Conservation (phyloP, 768 basidiomycete genomes). For the Hypholoma fasciculare region DNA sequence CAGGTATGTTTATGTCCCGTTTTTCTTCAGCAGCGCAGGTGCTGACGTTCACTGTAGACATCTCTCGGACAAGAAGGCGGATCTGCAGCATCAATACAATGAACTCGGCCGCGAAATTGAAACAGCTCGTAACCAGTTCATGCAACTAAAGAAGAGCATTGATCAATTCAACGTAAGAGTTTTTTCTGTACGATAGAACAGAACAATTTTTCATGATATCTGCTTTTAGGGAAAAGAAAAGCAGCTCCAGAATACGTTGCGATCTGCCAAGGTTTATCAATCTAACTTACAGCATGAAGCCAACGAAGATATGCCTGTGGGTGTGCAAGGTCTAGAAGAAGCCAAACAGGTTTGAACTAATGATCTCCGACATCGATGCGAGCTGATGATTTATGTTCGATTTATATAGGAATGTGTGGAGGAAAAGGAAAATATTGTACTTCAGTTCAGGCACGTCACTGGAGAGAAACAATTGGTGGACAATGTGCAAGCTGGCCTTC, state of each 20-base stretch:
- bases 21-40: not conserved
- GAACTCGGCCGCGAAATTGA: constrained; percentile 24
- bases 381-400: not conserved
- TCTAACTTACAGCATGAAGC: constrained; percentile 53
- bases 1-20: constrained; percentile 43
- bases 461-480: constrained; percentile 49
- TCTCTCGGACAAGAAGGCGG: constrained; percentile 38
- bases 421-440: constrained; percentile 47
- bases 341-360: constrained; percentile 47
- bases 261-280: constrained; percentile 35
- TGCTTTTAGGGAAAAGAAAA: constrained; percentile 26
- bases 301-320: constrained; percentile 69
- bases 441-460: constrained; percentile 50
- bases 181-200: not conserved
- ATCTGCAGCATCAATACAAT: constrained; percentile 37
- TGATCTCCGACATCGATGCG: not conserved
- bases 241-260: constrained; percentile 21
- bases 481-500: constrained; percentile 39
- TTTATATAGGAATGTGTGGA: constrained; percentile 48
- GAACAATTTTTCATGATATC: not conserved
- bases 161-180: constrained; percentile 35
- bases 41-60: constrained; percentile 33
- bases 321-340: constrained; percentile 55
- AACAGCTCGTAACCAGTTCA: constrained; percentile 27
- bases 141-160: constrained; percentile 22